Percentiles rank a stretch among this genome's conserved stretches.
Evolutionary conservation across 2,329 filamentous ascomycete genomes (phyloP).

Genomic region (Pseudocercospora fuligena): DNA sequence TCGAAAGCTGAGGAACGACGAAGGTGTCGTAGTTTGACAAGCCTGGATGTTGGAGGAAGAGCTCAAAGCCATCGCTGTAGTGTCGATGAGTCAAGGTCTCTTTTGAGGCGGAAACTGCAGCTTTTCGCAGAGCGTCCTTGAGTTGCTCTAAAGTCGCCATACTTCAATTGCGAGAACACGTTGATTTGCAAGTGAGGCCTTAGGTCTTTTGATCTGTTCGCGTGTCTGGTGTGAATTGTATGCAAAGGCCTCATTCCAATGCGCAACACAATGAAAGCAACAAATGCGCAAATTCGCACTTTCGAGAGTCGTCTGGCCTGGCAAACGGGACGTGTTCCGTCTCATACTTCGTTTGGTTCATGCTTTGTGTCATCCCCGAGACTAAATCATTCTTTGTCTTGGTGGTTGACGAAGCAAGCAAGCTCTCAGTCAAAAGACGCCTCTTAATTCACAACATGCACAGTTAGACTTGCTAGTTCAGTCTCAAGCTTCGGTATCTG

Average conservation of each 20-base stretch:
- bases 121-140: not conserved
- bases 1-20: conserved; percentile 55
- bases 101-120: not conserved
- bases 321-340: not conserved
- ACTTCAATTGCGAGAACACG: not conserved
- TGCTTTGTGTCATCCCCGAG: not conserved
- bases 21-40: conserved; percentile 56
- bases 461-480: not conserved
- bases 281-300: not conserved
- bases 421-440: not conserved
- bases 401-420: not conserved
- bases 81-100: conserved; percentile 52
- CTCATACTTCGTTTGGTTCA: not conserved
- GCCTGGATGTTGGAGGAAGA: conserved; percentile 45
- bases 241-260: not conserved
- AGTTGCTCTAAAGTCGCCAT: not conserved
- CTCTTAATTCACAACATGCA: not conserved
- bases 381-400: not conserved
- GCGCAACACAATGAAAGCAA: not conserved
- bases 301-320: not conserved
- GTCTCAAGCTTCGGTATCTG: not conserved
- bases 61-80: conserved; percentile 56
- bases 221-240: not conserved
- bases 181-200: not conserved
- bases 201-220: not conserved